Base-by-base conservation (phyloP, 257 asterid species). In the Nicotiana tabacum region DNA sequence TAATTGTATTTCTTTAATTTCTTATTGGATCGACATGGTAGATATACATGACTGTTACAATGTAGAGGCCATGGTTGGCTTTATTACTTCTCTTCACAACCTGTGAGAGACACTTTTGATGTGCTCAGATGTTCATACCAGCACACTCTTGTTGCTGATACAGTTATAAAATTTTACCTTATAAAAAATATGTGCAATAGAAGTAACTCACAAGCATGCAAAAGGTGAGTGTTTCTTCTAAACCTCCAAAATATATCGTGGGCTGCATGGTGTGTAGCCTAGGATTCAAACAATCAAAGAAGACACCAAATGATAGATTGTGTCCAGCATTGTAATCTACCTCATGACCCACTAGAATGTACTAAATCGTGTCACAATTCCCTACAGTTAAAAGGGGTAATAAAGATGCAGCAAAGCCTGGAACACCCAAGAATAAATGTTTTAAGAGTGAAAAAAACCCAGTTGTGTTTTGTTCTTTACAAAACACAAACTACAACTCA, bases 131-230 rank as follows among this genome's bases (percentile, higher is more conserved):
- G 57, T 51, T 51, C 57, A 51, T 51, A 51, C 17, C 57, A 51
- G 57, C 57, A 51, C 15, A 11, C 16, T 9, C 17, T 9, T 51
- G 13, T 51, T 51, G 9, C 46, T 39, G 46, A 39, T 39, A 37
- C 46, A 39, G 46, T 39, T 39, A 39, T 1, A 39, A 39, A 39
- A 39, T 6, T 39, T 39, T 6, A 39, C 46, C 46, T 39, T 6
- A 6, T 39, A 39, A 39, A 39, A 39, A 6, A 6, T 8, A 24
- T 43, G 32, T 70, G 58, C 62, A 74, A 3, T 48, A 74, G 43
- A 74, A 74, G 62, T 15, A 46, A 74, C 80, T 27, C 62, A 74
- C 8, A 74, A 70, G 78, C 78, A 46, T 46, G 56, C 24, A 74
- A 21, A 43, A 74, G 27, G 8, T 4, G 7, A 3, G 37, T 1